Evolutionary conservation across 768 basidiomycete genomes (phyloP).

Genomic region (Trichaptum fuscoviolaceum): DNA sequence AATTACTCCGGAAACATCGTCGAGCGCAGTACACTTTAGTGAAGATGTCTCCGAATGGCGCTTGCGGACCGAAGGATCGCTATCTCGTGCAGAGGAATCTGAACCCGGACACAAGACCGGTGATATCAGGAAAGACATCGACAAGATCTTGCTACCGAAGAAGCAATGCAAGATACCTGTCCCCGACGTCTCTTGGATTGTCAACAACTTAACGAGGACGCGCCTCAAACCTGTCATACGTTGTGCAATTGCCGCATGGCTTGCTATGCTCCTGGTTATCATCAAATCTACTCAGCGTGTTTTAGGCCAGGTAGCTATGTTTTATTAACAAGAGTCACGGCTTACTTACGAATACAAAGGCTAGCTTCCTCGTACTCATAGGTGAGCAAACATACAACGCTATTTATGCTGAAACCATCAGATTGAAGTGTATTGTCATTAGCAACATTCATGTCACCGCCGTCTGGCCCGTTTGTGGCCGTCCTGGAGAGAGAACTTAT

Average conservation of each 20-base stretch:
- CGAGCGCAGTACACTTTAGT: not conserved
- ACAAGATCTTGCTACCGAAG: not conserved
- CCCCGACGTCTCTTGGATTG: constrained; percentile 45
- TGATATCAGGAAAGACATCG: not conserved
- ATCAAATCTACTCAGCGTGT: constrained; percentile 41
- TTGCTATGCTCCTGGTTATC: constrained; percentile 54
- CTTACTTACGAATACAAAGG: constrained; percentile 29
- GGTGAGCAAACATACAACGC: constrained; percentile 28
- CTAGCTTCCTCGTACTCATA: constrained; percentile 59
- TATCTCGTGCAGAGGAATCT: not conserved
- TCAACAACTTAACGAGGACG: constrained; percentile 48
- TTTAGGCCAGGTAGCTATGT: constrained; percentile 49
- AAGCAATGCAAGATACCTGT: not conserved
- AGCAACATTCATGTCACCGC: constrained; percentile 66
- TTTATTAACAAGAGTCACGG: not conserved
- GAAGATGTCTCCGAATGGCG: not conserved
- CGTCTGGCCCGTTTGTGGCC: constrained; percentile 57
- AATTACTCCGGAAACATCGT: not conserved
- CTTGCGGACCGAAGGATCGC: not conserved
- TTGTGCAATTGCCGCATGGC: constrained; percentile 57
- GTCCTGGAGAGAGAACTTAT: constrained; percentile 62
- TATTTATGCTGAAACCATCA: not conserved
- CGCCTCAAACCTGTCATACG: constrained; percentile 62
- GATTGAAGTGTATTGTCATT: not conserved
- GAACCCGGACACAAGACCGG: not conserved